Conservation (phyloP, 2,329 filamentous ascomycete genomes). For the Nannizziopsis arthrosporioides region DNA sequence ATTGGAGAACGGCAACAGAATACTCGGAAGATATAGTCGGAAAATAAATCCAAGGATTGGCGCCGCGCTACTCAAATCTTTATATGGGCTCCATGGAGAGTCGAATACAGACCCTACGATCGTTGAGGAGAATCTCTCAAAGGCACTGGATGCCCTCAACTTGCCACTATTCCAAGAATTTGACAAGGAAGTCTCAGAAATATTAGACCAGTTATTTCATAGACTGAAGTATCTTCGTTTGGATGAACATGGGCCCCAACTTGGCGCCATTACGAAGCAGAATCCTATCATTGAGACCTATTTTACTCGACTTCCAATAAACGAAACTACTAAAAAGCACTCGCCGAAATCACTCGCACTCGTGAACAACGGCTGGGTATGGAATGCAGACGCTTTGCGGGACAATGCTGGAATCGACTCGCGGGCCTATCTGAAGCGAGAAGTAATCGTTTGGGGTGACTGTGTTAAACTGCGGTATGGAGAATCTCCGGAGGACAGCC, state of each 20-base stretch:
- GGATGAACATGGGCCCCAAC: conserved; percentile 81
- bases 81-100: conserved; percentile 57
- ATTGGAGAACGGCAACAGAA: conserved; percentile 56
- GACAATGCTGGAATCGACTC: conserved; percentile 88
- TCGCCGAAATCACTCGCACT: conserved; percentile 65
- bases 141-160: conserved; percentile 72
- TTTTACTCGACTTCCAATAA: conserved; percentile 77
- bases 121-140: conserved; percentile 42
- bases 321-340: conserved; percentile 65
- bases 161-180: conserved; percentile 86
- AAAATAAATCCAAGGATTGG: conserved; percentile 56
- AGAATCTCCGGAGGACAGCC: conserved; percentile 65
- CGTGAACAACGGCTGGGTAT: conserved; percentile 97
- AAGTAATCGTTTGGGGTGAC: conserved; percentile 97
- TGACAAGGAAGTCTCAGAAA: conserved; percentile 67
- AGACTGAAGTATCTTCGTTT: conserved; percentile 88
- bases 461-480: conserved; percentile 96
- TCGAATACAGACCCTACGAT: conserved; percentile 34
- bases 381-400: conserved; percentile 86
- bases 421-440: conserved; percentile 82
- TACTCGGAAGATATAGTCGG: conserved; percentile 71
- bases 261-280: conserved; percentile 62
- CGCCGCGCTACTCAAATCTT: conserved; percentile 54
- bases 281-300: conserved; percentile 86
- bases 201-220: conserved; percentile 84